Evolutionary conservation across 2,329 filamentous ascomycete species (phyloP).

Genomic region (Apiospora kogelbergensis): DNA sequence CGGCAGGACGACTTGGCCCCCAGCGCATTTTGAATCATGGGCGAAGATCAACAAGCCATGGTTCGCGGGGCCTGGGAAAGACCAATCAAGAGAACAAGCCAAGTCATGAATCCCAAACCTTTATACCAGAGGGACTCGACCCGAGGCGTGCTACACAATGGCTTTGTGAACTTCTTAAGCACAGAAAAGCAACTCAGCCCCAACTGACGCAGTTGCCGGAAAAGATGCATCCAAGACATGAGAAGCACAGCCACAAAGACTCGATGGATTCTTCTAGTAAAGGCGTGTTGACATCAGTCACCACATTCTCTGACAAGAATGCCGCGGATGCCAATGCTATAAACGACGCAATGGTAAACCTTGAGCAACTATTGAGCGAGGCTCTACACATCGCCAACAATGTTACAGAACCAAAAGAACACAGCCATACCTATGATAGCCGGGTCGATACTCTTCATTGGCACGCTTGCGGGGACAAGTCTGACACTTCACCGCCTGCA

Average conservation of each 20-base stretch:
- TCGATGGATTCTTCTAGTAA: constrained; percentile 14
- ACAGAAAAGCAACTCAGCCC: constrained; percentile 15
- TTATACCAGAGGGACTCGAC: constrained; percentile 18
- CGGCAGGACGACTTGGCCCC: background rate
- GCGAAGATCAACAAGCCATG: constrained; percentile 14
- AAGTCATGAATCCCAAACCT: constrained; percentile 12
- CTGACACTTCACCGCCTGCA: constrained; percentile 6
- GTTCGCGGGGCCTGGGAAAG: constrained; percentile 14
- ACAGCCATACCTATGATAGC: constrained; percentile 23
- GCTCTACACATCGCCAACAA: constrained; percentile 44
- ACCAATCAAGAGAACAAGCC: constrained; percentile 4
- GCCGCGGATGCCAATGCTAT: constrained; percentile 23
- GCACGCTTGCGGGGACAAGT: background rate
- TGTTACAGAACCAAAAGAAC: constrained; percentile 31
- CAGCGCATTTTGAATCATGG: background rate
- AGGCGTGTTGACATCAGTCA: constrained; percentile 20
- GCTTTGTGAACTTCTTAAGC: constrained; percentile 28
- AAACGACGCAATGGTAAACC: constrained; percentile 31
- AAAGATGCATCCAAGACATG: constrained; percentile 22
- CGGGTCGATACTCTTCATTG: constrained; percentile 9
- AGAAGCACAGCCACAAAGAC: constrained; percentile 20
- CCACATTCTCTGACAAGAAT: constrained; percentile 27
- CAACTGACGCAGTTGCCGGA: constrained; percentile 27
- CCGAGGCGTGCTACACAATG: constrained; percentile 24
- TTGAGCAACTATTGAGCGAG: constrained; percentile 48